Base-by-base conservation (phyloP, 2,329 filamentous ascomycete genomes). In the Diaporthe velutina region DNA sequence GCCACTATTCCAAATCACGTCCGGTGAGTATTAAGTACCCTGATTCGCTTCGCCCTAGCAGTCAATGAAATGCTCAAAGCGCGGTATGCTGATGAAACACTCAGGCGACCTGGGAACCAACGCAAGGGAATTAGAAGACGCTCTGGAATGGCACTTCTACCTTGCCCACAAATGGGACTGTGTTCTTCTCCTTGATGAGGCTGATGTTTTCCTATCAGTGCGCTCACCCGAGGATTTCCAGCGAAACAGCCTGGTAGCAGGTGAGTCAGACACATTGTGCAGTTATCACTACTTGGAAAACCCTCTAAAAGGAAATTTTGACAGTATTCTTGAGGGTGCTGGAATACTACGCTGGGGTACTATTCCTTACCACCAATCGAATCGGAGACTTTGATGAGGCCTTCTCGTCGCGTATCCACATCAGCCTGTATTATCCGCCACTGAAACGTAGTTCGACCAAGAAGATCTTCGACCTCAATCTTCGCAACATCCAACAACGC, bases 161-260 rank as follows among this genome's bases (percentile, higher is more conserved):
- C 70, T 77, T 19, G 76, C 77, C 9, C 74, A 78, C 33, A 75
- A 74, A 64, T 78, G 77, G 77, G 70, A 76, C 4, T 78, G 77
- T 42, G 75, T 90, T 10, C 84, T 90, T 8, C 84, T 91, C 2
- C 83, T 91, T 6, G 90, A 91, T 78, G 90, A 92, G 79, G 89
- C 88, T 2, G 90, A 92, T 71, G 88, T 91, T 28, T 91, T 71
- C 35, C n/a, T 71, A 22, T 57, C 52, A 9, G 52, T 60, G 9
- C 57, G 57, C 35, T 60, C 57, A 3, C 57, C 57, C 0, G 73
- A 74, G 10, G 66, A 74, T 15, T 74, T 71, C 13, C 52, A 38
- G 1, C 15, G 73, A 22, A 74, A 74, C 9, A 68, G 73, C 22
- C 8, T 71, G 5, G 66, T 74, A 0, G 73, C 66, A 71, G 73